Evolutionary conservation across 345 rosid genomes (phyloP).

Genomic region (Eucalyptus cloeziana): DNA sequence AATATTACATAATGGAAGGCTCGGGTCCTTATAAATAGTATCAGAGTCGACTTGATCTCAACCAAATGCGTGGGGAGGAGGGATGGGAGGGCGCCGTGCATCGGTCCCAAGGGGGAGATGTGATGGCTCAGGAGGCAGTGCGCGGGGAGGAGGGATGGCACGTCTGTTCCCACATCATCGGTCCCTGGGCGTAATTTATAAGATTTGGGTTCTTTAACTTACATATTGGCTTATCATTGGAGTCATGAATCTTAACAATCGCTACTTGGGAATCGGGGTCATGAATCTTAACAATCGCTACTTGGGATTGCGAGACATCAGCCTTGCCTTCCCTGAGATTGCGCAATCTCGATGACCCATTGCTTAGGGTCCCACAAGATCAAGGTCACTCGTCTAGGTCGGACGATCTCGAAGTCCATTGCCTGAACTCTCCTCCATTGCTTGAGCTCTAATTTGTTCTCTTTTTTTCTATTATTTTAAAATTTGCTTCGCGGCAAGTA

Average conservation of each 20-base stretch:
- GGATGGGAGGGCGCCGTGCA: too few relatives aligned
- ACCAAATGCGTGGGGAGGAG: too few relatives aligned
- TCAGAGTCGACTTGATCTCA: too few relatives aligned
- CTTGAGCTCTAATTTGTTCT: neutral
- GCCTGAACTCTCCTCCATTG: neutral
- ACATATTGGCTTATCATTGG: fast-evolving
- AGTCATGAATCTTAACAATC: neutral
- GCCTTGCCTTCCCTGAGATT: neutral
- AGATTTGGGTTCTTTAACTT: too few relatives aligned
- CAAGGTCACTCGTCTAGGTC: neutral
- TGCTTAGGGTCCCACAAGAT: neutral
- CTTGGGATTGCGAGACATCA: fast-evolving
- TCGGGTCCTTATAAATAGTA: too few relatives aligned
- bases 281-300: fast-evolving
- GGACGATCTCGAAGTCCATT: neutral
- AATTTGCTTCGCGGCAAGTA: neutral
- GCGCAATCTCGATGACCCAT: neutral
- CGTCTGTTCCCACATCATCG: too few relatives aligned
- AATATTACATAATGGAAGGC: too few relatives aligned
- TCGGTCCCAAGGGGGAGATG: too few relatives aligned
- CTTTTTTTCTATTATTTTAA: neutral
- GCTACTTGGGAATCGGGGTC: fast-evolving
- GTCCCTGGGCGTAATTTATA: too few relatives aligned
- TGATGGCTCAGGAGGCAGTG: too few relatives aligned
- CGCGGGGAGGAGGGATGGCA: too few relatives aligned